These are phyloP conservation scores for Myriosclerotinia scirpicola DNA, from an alignment of 2,329 filamentous ascomycete genomes.

Conservation along the genomic window DNA sequence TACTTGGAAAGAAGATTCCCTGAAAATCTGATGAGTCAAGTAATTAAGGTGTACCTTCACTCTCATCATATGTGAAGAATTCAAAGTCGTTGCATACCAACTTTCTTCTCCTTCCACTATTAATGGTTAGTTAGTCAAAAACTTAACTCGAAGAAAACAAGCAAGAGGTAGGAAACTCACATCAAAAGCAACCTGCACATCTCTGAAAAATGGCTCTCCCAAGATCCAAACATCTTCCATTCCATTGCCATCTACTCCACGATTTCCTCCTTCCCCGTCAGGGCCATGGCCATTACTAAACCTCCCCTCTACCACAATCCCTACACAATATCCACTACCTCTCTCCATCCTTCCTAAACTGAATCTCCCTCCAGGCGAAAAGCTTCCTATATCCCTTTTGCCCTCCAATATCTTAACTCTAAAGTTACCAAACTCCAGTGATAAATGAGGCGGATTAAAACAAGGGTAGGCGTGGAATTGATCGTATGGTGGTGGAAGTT, in stretches of 20 bases:
- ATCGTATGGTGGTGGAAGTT: conserved; percentile 29
- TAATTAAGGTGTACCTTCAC: neutral
- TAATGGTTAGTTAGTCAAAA: neutral
- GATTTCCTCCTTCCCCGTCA: conserved; percentile 2
- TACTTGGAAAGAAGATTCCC: neutral
- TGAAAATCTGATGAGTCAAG: neutral
- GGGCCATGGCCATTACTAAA: conserved; percentile 11
- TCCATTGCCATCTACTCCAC: conserved; percentile 23
- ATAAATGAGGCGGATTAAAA: conserved; percentile 31
- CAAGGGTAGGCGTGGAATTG: conserved; percentile 34
- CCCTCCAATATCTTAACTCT: conserved; percentile 29
- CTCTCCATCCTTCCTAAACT: conserved; percentile 29
- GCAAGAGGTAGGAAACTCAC: conserved; percentile 21
- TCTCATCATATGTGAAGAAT: neutral
- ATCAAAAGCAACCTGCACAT: conserved; percentile 34
- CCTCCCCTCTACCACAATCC: conserved; percentile 32
- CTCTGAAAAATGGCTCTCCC: conserved; percentile 35
- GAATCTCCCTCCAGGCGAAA: conserved; percentile 30
- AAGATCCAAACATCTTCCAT: conserved; percentile 32
- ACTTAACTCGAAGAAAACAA: neutral
- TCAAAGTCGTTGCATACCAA: conserved; percentile 22
- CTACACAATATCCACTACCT: conserved; percentile 33
- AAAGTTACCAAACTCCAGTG: conserved; percentile 31
- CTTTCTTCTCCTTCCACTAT: conserved; percentile 21
- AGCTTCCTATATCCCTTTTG: conserved; percentile 25